phyloP scores from a whole-genome alignment of 2,329 filamentous ascomycete species.

The Magnaporthiopsis incrustans region DNA sequence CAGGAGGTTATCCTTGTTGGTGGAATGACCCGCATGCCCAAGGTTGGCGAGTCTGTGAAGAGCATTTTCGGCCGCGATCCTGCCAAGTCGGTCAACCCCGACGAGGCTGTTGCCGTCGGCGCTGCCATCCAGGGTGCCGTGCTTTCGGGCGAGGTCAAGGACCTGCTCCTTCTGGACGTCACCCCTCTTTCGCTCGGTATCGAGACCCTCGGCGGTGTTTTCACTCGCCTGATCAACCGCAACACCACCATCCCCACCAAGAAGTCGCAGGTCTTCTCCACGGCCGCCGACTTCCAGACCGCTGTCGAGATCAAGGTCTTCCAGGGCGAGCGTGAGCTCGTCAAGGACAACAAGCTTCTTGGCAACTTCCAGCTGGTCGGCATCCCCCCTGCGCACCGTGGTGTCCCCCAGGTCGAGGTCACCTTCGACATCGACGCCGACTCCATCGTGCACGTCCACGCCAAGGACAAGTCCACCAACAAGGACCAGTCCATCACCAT shows the following conservation, averaged over 20 bases:
- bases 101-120: constrained; percentile 96
- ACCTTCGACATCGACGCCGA: constrained; percentile 98
- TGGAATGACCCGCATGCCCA: constrained; percentile 99
- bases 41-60: constrained; percentile 95
- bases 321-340: constrained; percentile 99
- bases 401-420: constrained; percentile 93
- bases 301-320: constrained; percentile 99
- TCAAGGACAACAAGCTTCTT: constrained; percentile 96
- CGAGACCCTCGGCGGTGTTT: constrained; percentile 95
- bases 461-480: constrained; percentile 98
- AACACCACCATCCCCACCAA: constrained; percentile 99
- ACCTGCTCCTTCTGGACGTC: constrained; percentile 90
- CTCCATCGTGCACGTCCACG: constrained; percentile 94
- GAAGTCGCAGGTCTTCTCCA: constrained; percentile 98
- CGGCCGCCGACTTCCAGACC: constrained; percentile 95
- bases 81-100: constrained; percentile 96
- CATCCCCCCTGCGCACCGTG: constrained; percentile 91
- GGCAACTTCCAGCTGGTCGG: constrained; percentile 99
- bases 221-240: constrained; percentile 96
- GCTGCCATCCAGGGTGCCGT: constrained; percentile 96
- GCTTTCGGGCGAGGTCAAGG: constrained; percentile 91
- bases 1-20: constrained; percentile 97
- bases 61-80: constrained; percentile 92
- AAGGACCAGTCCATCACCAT: constrained; percentile 99
- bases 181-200: constrained; percentile 96